These are phyloP conservation scores for Solanum chiquidenum DNA, from an alignment of 257 asterid genomes.

Conservation along the genomic window DNA sequence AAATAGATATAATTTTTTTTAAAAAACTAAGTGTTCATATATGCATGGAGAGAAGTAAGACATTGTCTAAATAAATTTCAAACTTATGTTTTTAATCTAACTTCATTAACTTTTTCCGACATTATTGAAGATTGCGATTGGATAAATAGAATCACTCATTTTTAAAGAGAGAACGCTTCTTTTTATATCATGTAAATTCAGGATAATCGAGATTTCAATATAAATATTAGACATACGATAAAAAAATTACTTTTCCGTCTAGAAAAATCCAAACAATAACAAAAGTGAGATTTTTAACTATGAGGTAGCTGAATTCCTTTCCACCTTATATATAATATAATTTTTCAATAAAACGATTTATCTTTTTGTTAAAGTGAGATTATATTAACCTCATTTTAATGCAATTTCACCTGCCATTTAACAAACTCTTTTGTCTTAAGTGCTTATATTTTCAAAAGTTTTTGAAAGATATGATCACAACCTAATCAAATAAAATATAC, in stretches of 20 bases:
- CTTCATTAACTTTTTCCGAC: not conserved
- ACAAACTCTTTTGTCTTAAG: slow-evolving; percentile 14
- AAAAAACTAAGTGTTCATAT: not conserved
- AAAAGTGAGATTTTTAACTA: not conserved
- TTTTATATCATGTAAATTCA: not conserved
- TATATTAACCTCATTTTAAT: not conserved
- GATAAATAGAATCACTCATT: no score
- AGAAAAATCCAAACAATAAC: not conserved
- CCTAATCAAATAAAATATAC: not conserved
- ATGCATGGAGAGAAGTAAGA: not conserved
- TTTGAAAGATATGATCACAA: not conserved
- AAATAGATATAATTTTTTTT: not conserved
- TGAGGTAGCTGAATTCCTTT: not conserved
- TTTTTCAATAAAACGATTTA: not conserved
- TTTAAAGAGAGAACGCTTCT: not conserved
- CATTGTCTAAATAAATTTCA: not conserved
- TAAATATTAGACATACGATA: not conserved
- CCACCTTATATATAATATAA: not conserved
- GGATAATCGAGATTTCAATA: not conserved
- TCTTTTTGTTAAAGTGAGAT: not conserved
- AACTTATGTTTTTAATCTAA: not conserved
- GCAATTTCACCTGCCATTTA: slow-evolving; percentile 13
- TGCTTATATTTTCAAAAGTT: slow-evolving; percentile 11
- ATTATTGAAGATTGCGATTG: not conserved
- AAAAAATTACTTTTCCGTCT: not conserved